A percentile compares a stretch with the other conserved stretches of the same genome.
Conservation (phyloP, 176 grass and related monocot genomes). For the Oryza longistaminata region DNA sequence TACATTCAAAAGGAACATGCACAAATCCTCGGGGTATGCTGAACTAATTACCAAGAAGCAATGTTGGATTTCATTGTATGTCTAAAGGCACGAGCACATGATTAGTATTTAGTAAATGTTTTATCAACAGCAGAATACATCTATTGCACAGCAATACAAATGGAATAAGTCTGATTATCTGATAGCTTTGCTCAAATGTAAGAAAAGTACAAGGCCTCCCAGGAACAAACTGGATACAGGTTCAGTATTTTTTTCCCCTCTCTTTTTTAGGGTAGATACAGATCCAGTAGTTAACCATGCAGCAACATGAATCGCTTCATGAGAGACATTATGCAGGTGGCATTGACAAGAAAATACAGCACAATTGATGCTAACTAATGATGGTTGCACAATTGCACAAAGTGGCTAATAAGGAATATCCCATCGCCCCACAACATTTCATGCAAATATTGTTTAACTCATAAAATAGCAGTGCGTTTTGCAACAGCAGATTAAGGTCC, state of each 20-base stretch:
- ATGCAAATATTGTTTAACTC: background rate
- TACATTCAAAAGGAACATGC: slow-evolving; percentile 87
- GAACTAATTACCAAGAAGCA: slow-evolving; percentile 96
- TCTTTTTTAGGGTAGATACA: background rate
- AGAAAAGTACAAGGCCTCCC: slow-evolving; percentile 21
- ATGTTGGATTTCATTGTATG: slow-evolving; percentile 95
- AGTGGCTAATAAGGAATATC: background rate
- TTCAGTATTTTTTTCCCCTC: background rate
- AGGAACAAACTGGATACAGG: slow-evolving; percentile 27
- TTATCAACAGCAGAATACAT: slow-evolving; percentile 1
- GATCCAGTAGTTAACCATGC: background rate
- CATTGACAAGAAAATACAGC: background rate
- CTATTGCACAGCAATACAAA: background rate
- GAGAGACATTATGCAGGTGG: background rate
- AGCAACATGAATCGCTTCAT: background rate
- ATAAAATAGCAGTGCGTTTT: background rate
- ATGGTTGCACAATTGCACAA: background rate
- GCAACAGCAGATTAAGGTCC: background rate
- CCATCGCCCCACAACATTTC: background rate
- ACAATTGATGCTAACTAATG: background rate
- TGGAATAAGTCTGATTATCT: background rate
- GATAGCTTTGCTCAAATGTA: slow-evolving; percentile 29
- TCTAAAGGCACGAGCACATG: slow-evolving; percentile 55
- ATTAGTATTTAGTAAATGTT: slow-evolving; percentile 15
- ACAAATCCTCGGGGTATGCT: slow-evolving; percentile 92